These are phyloP conservation scores for Kluyveromyces dobzhanskii DNA, from an alignment of 805 yeast species.

Conservation along the genomic window DNA sequence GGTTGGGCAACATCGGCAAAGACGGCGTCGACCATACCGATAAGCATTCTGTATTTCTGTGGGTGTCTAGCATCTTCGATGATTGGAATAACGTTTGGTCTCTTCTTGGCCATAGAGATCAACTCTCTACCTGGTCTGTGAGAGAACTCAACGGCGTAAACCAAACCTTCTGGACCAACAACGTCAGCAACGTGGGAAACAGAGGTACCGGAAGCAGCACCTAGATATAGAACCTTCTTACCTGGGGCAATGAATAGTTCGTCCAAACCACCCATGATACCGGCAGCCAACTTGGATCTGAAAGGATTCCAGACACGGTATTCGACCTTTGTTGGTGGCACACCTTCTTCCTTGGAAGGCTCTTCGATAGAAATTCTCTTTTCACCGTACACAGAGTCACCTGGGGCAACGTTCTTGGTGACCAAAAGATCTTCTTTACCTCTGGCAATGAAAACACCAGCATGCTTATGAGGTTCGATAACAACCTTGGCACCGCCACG, in stretches of 20 bases:
- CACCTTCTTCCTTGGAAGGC: slow-evolving; percentile 81
- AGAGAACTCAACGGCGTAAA: slow-evolving; percentile 97
- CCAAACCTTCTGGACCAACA: slow-evolving; percentile 98
- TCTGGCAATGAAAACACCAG: slow-evolving; percentile 98
- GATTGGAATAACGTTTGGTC: slow-evolving; percentile 98
- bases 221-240: slow-evolving; percentile 91
- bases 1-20: slow-evolving; percentile 99
- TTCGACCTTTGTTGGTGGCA: slow-evolving; percentile 88
- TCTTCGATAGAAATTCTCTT: slow-evolving; percentile 92
- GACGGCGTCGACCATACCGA: slow-evolving; percentile 98
- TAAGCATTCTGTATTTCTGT: slow-evolving; percentile 97
- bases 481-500: slow-evolving; percentile 92
- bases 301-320: slow-evolving; percentile 99
- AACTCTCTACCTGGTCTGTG: slow-evolving; percentile 99
- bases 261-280: slow-evolving; percentile 99
- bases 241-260: slow-evolving; percentile 97
- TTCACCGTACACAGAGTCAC: slow-evolving; percentile 98
- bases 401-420: slow-evolving; percentile 95
- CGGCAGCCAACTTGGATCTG: slow-evolving; percentile 99
- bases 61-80: slow-evolving; percentile 99
- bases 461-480: slow-evolving; percentile 98
- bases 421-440: slow-evolving; percentile 98
- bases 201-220: slow-evolving; percentile 99
- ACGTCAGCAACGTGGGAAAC: slow-evolving; percentile 97
- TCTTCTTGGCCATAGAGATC: slow-evolving; percentile 99